These are phyloP conservation scores for Vitellaria paradoxa DNA, from an alignment of 179 eudicot species.

Conservation along the genomic window DNA sequence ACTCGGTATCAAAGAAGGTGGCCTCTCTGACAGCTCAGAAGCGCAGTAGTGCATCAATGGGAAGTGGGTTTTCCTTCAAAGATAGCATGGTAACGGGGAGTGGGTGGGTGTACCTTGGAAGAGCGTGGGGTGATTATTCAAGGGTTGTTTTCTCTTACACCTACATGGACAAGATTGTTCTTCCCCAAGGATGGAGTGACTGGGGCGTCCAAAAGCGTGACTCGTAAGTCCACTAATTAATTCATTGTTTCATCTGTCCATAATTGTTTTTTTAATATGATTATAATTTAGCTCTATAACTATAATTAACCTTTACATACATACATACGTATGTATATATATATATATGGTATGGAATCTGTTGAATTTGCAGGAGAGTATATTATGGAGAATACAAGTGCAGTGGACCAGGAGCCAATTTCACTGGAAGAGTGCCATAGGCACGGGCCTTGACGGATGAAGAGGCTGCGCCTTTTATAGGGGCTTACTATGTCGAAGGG, in stretches of 20 bases:
- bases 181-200: slow-evolving; percentile 68
- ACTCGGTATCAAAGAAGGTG: slow-evolving; percentile 55
- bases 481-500: slow-evolving; percentile 46
- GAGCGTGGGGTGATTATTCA: slow-evolving; percentile 75
- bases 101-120: slow-evolving; percentile 57
- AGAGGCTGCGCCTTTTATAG: slow-evolving; percentile 65
- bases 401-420: slow-evolving; percentile 68
- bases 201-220: slow-evolving; percentile 47
- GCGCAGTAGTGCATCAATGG: slow-evolving; percentile 34
- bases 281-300: no score
- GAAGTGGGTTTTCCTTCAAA: slow-evolving; percentile 74
- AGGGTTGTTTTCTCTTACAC: slow-evolving; percentile 69
- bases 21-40: slow-evolving; percentile 69
- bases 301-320: no score
- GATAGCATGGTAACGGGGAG: slow-evolving; percentile 52
- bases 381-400: slow-evolving; percentile 80
- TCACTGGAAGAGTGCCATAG: slow-evolving; percentile 60
- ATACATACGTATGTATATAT: no score
- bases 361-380: slow-evolving; percentile 33
- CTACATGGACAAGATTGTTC: slow-evolving; percentile 52
- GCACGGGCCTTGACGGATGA: slow-evolving; percentile 55
- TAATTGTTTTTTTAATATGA: no score
- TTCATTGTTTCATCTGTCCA: neutral
- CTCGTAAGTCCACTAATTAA: slow-evolving; percentile 26
- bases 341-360: neutral